Evolutionary conservation across 768 basidiomycete genomes (phyloP), one percentile per base, ranked within the genome.

Genomic region (Strobilomyces echinocephalus): DNA sequence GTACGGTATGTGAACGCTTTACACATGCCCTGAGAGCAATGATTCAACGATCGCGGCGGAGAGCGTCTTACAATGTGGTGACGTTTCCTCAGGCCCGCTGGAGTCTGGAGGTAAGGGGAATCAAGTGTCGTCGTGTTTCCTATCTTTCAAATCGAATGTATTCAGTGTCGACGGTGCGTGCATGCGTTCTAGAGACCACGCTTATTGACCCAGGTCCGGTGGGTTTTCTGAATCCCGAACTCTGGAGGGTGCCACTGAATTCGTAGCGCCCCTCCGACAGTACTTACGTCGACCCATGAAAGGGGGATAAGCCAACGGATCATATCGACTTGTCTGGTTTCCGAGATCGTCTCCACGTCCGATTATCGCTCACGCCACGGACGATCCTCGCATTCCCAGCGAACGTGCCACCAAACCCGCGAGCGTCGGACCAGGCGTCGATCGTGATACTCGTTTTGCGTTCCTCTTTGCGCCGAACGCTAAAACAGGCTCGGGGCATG

Each of bases 341-440:
- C 5, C 35, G 6, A 30, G 43, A 46, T 57, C 40, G 21, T 12
- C 10, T 11, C 14, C 36, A 11, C 21, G 24, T 30, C n/a, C 42
- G 33, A 28, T 56, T 39, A 10, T 38, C n/a, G 40, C 18, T 31
- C 53, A 20, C 18, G 26, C 35, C 54, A 72, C 75, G 75, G 74
- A 72, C 76, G 15, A 76, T 78, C 59, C 61, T 78, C 51, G 67
- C 73, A 0, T 62, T 79, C 63, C 73, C 76, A 28, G 65, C 67
- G 44, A 81, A 80, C 69, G 67, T 73, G 61, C 60, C 46, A 62
- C 63, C n/a, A 66, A 62, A 21, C 78, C 79, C 35, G 69, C 72
- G 20, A 63, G 63, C 48, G 58, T 80, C 45, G 66, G 73, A 41
- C 76, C 74, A 0, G 69, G 73, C 24, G 79, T 79, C 20, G 78